phyloP scores from a whole-genome alignment of 257 asterid species.

The Rauvolfia tetraphylla region DNA sequence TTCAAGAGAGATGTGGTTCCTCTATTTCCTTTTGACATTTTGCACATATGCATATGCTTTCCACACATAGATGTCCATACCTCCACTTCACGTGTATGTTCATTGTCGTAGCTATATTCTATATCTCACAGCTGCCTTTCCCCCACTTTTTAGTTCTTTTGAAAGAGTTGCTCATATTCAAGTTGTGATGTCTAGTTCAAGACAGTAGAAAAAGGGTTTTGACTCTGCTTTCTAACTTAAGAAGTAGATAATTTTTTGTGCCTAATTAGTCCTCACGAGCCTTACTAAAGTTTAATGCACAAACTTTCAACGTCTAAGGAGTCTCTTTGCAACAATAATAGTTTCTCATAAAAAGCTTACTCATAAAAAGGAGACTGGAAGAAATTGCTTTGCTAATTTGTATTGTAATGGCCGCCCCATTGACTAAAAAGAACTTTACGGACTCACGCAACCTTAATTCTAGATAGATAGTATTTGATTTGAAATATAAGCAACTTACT shows the following conservation, averaged over 20 bases:
- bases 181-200: too few species aligned
- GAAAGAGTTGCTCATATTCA: not conserved
- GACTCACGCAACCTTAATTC: not conserved
- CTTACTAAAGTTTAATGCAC: too few species aligned
- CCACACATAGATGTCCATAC: conserved; percentile 9
- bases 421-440: not conserved
- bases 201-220: too few species aligned
- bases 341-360: too few species aligned
- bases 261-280: too few species aligned
- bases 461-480: not conserved
- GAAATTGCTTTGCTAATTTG: not conserved
- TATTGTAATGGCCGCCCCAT: conserved; percentile 1
- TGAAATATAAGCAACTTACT: not conserved
- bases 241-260: too few species aligned
- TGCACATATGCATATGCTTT: not conserved
- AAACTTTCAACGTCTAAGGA: too few species aligned
- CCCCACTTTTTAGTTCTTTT: not conserved
- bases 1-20: not conserved
- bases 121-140: not conserved
- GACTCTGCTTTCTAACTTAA: too few species aligned
- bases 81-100: conserved; percentile 21
- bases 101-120: not conserved
- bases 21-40: not conserved
- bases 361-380: too few species aligned
- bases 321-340: too few species aligned